Percentiles rank a stretch among this genome's conserved stretches.
Conservation (phyloP, 345 rosid genomes). For the Noccaea caerulescens region DNA sequence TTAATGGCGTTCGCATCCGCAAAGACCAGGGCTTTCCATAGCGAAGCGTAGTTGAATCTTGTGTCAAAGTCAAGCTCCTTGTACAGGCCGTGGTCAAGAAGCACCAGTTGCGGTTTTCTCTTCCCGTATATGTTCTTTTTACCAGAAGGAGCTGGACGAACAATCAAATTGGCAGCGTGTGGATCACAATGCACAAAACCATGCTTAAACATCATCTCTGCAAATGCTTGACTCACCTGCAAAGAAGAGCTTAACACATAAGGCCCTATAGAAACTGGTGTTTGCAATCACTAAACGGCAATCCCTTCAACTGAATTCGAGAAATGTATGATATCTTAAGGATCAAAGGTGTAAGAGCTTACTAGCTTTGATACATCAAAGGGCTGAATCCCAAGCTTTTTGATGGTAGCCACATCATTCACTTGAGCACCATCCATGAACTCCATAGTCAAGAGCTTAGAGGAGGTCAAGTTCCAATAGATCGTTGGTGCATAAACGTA, state of each 20-base stretch:
- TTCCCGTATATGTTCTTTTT: slow-evolving; percentile 61
- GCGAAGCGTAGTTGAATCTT: slow-evolving; percentile 80
- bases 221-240: slow-evolving; percentile 88
- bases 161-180: slow-evolving; percentile 92
- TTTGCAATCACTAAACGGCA: not conserved
- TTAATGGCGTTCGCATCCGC: slow-evolving; percentile 84
- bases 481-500: slow-evolving; percentile 80
- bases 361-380: slow-evolving; percentile 80
- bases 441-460: slow-evolving; percentile 92
- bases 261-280: not conserved
- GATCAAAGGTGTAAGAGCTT: slow-evolving; percentile 46
- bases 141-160: slow-evolving; percentile 77
- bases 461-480: slow-evolving; percentile 81
- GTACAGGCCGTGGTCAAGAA: slow-evolving; percentile 91
- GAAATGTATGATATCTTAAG: slow-evolving; percentile 21
- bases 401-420: slow-evolving; percentile 70
- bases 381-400: slow-evolving; percentile 74
- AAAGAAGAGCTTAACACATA: slow-evolving; percentile 13
- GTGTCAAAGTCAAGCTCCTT: slow-evolving; percentile 81
- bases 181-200: slow-evolving; percentile 99
- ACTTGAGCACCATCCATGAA: slow-evolving; percentile 92
- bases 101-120: slow-evolving; percentile 82
- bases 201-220: slow-evolving; percentile 97
- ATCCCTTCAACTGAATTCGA: slow-evolving; percentile 7
- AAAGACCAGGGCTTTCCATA: slow-evolving; percentile 89